A percentile compares a stretch with the other conserved stretches of the same genome.
Conservation (phyloP, 176 grass and related monocot species). For the Bromus sterilis region DNA sequence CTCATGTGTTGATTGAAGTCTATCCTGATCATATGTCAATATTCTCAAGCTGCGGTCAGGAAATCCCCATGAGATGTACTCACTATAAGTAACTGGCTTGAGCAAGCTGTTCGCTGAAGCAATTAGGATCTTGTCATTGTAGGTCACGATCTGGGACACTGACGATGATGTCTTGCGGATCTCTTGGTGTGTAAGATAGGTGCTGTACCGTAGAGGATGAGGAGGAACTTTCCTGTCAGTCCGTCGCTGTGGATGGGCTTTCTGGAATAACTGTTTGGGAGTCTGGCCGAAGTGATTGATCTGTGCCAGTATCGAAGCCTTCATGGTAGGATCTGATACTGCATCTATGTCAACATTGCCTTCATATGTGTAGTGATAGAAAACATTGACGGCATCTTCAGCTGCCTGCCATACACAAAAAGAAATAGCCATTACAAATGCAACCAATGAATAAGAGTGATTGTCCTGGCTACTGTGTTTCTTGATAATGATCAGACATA, state of each 20-base stretch:
- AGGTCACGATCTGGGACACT: constrained; percentile 86
- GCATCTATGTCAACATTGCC: constrained; percentile 98
- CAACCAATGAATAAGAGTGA: neutral
- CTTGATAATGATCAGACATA: too few relatives aligned
- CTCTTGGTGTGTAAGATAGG: constrained; percentile 76
- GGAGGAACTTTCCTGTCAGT: constrained; percentile 78
- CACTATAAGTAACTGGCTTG: constrained; percentile 70
- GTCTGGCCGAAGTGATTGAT: constrained; percentile 99
- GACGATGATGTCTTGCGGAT: constrained; percentile 62
- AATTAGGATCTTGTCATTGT: constrained; percentile 83
- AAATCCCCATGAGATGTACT: constrained; percentile 96
- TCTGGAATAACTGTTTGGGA: constrained; percentile 92
- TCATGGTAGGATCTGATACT: constrained; percentile 95
- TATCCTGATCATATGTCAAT: constrained; percentile 94
- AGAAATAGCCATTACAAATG: constrained; percentile 30
- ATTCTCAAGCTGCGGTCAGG: constrained; percentile 93
- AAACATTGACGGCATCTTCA: constrained; percentile 97
- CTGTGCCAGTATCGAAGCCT: constrained; percentile 98
- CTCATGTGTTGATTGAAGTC: constrained; percentile 87
- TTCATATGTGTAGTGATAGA: constrained; percentile 99
- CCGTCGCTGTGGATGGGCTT: constrained; percentile 75
- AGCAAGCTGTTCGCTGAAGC: constrained; percentile 68
- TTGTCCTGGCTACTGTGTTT: too few relatives aligned
- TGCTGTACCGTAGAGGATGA: constrained; percentile 77
- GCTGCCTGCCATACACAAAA: constrained; percentile 59